Percentiles rank a stretch among this genome's conserved stretches.
Evolutionary conservation across 495 filamentous ascomycete genomes (phyloP).

Genomic region (Penicillium paxilli): DNA sequence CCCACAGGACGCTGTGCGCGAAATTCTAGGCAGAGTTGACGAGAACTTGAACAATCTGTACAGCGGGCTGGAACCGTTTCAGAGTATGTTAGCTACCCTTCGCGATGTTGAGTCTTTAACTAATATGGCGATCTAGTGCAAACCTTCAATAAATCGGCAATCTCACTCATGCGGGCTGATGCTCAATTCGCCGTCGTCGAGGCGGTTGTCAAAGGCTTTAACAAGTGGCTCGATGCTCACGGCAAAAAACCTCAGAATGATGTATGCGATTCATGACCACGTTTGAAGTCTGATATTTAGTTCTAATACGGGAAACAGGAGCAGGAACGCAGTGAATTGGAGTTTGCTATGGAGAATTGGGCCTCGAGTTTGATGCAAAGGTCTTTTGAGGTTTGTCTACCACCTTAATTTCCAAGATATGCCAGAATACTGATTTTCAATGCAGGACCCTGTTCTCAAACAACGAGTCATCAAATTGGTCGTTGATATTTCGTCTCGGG

Average conservation of each 20-base stretch:
- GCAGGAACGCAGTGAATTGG: constrained; percentile 60
- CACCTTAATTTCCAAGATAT: background rate
- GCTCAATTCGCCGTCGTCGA: constrained; percentile 88
- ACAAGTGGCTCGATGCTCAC: constrained; percentile 68
- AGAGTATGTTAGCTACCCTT: constrained; percentile 41
- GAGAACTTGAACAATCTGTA: constrained; percentile 73
- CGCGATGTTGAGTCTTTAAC: background rate
- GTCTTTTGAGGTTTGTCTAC: constrained; percentile 63
- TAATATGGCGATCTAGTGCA: constrained; percentile 43
- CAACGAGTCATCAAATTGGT: constrained; percentile 81
- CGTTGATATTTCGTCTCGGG: constrained; percentile 80
- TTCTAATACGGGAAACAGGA: constrained; percentile 42
- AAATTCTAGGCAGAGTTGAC: constrained; percentile 79
- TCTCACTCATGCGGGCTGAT: constrained; percentile 76
- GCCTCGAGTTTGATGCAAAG: constrained; percentile 70
- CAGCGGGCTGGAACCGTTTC: constrained; percentile 65
- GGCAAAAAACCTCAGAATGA: constrained; percentile 57
- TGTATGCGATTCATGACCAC: constrained; percentile 26
- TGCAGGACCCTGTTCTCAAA: constrained; percentile 79
- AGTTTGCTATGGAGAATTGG: constrained; percentile 76
- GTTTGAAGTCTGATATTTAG: background rate
- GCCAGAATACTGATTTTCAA: background rate
- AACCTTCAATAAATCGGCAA: constrained; percentile 78
- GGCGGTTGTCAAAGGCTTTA: constrained; percentile 86
- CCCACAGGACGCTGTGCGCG: constrained; percentile 79